phyloP scores from a whole-genome alignment of 2,329 filamentous ascomycete species.

The Monosporascus sp. region DNA sequence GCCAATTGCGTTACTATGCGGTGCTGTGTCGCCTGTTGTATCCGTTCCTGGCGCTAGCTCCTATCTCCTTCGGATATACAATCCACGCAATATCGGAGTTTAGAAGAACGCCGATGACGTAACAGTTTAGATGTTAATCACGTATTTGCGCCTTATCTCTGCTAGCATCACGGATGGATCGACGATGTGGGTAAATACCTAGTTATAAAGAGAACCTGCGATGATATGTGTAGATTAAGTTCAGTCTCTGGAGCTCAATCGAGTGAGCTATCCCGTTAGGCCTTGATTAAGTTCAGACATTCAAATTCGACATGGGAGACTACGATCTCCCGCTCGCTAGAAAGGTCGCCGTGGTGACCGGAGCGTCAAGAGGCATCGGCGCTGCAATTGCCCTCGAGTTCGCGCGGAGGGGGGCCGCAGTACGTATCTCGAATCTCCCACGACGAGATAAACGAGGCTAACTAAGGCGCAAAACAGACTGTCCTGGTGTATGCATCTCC shows the following conservation, averaged over 20 bases:
- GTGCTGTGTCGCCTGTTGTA: too few species aligned
- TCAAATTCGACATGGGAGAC: slow-evolving; percentile 6
- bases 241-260: too few species aligned
- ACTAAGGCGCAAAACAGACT: background rate
- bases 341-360: slow-evolving; percentile 37
- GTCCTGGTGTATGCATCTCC: slow-evolving; percentile 61
- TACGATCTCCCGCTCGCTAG: slow-evolving; percentile 22
- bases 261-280: too few species aligned
- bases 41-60: too few species aligned
- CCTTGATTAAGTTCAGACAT: too few species aligned
- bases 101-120: slow-evolving; percentile 7
- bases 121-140: background rate
- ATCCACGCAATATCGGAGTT: slow-evolving; percentile 8
- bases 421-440: slow-evolving; percentile 4
- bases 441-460: background rate
- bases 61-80: background rate
- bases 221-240: too few species aligned
- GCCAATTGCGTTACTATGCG: too few species aligned
- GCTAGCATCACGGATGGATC: too few species aligned
- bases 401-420: slow-evolving; percentile 22
- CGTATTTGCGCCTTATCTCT: too few species aligned
- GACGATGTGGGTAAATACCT: too few species aligned
- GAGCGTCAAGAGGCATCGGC: slow-evolving; percentile 27
- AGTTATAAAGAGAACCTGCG: too few species aligned
- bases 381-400: slow-evolving; percentile 33